phyloP scores from a whole-genome alignment of 208 protist genomes.

The Leishmania braziliensis region DNA sequence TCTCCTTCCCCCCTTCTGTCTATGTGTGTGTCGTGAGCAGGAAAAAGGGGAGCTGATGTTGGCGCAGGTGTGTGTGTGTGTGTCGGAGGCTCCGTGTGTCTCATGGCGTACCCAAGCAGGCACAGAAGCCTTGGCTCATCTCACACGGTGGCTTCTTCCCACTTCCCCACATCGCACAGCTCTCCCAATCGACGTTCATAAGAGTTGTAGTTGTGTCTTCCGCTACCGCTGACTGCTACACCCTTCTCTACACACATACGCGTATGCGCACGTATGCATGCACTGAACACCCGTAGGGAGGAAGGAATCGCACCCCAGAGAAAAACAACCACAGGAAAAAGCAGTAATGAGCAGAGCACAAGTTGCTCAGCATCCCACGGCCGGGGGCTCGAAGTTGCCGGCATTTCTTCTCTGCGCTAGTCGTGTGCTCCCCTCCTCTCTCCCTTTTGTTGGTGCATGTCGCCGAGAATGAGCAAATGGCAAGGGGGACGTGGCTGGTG shows the following conservation, averaged over 20 bases:
- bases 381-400: neutral
- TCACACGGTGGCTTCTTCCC: neutral
- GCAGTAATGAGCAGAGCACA: conserved; percentile 10
- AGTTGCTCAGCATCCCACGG: neutral
- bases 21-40: neutral
- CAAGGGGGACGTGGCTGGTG: neutral
- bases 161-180: neutral
- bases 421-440: neutral
- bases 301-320: neutral
- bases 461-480: neutral
- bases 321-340: conserved; percentile 13
- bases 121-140: neutral
- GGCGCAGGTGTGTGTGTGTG: neutral
- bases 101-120: neutral
- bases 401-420: conserved; percentile 1
- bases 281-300: neutral
- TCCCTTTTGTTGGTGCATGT: neutral
- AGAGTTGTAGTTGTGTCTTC: neutral
- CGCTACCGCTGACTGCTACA: neutral
- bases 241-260: neutral
- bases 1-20: neutral
- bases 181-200: neutral
- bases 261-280: neutral
- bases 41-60: neutral
- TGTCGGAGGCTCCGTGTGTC: neutral